Percentiles rank a stretch among this genome's conserved stretches.
Conservation (phyloP, 805 yeast species). For the Yarrowia sp. region DNA sequence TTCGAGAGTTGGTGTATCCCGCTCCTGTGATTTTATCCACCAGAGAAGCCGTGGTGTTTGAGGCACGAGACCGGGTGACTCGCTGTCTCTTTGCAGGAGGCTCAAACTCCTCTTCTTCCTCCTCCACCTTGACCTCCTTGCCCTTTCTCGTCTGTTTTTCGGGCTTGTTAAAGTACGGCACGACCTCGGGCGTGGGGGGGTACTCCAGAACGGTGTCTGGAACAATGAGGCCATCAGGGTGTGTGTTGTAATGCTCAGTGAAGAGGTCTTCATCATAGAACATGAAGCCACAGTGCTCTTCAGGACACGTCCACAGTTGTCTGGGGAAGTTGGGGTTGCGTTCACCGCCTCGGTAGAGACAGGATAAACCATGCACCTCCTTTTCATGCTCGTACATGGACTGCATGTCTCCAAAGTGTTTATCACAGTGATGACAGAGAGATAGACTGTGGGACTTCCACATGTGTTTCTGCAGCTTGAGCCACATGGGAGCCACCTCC, state of each 20-base stretch:
- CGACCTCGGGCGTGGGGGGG: constrained; percentile 57
- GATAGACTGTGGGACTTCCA: constrained; percentile 52
- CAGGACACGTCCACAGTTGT: constrained; percentile 6
- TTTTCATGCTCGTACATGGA: constrained; percentile 11
- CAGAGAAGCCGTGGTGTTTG: constrained; percentile 36
- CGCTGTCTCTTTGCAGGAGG: not conserved
- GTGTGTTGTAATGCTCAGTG: constrained; percentile 39
- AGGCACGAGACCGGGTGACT: constrained; percentile 28
- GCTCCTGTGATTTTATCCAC: constrained; percentile 40
- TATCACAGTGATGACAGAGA: constrained; percentile 7
- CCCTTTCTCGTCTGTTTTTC: not conserved
- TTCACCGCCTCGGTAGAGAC: not conserved
- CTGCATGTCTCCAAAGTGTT: not conserved
- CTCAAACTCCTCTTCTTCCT: not conserved
- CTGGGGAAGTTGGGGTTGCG: not conserved
- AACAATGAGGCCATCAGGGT: too few relatives aligned
- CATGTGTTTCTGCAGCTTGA: constrained; percentile 70
- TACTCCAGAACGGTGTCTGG: constrained; percentile 51
- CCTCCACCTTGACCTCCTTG: not conserved
- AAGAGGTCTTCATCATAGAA: constrained; percentile 29
- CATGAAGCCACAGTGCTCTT: not conserved
- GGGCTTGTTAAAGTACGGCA: constrained; percentile 13
- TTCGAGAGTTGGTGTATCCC: constrained; percentile 38
- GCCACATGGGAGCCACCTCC: constrained; percentile 70
- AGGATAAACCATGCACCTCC: not conserved